These are phyloP conservation scores for Amphicarpaea edgeworthii DNA, from an alignment of 306 rosid genomes.

Conservation along the genomic window DNA sequence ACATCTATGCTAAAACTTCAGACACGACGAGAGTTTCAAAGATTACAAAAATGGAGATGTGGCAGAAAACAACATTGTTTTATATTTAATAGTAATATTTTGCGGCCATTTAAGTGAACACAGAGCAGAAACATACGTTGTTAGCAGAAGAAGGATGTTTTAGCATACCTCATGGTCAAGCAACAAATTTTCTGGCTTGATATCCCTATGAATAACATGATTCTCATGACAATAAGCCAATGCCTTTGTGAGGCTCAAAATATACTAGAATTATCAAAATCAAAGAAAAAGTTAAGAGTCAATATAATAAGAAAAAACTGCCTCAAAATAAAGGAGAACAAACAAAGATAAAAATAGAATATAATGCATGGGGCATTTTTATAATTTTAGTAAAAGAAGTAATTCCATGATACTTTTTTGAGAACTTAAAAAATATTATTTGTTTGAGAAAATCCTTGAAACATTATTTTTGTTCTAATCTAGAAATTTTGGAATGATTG, in stretches of 20 bases:
- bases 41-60: not conserved
- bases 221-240: constrained; percentile 89
- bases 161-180: constrained; percentile 78
- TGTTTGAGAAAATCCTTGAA: not conserved
- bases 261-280: constrained; percentile 59
- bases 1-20: not conserved
- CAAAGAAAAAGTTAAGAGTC: constrained; percentile 19
- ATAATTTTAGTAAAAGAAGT: not conserved
- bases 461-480: too few relatives aligned
- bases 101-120: not conserved
- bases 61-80: constrained; percentile 17
- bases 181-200: constrained; percentile 87
- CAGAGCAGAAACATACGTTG: not conserved
- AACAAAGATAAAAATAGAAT: not conserved
- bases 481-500: too few relatives aligned
- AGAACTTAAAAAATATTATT: not conserved
- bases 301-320: not conserved
- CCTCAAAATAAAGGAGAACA: not conserved
- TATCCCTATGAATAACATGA: constrained; percentile 88
- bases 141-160: constrained; percentile 21
- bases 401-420: not conserved
- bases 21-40: not conserved
- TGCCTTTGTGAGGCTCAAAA: constrained; percentile 75
- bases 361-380: not conserved
- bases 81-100: not conserved